Evolutionary conservation across 1,284 basidiomycete genomes (phyloP).

Genomic region (Pseudozyma flocculosa): DNA sequence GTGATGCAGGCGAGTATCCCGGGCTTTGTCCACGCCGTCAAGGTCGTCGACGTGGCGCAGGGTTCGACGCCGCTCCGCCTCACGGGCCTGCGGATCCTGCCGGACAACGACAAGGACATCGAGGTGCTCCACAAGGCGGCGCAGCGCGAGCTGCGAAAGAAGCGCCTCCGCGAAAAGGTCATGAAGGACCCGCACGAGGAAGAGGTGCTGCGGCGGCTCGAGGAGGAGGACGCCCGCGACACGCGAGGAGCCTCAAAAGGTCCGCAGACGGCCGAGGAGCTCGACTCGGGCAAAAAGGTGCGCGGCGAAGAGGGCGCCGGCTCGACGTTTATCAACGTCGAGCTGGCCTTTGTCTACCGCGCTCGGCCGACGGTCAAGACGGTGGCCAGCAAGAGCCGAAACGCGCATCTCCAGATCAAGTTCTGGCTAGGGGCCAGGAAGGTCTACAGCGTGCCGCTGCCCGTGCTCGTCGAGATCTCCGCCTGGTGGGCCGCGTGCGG

Average conservation of each 20-base stretch:
- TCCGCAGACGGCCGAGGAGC: neutral
- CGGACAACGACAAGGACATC: conserved; percentile 8
- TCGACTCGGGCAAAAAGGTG: conserved; percentile 1
- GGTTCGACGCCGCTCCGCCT: conserved; percentile 34
- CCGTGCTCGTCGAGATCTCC: conserved; percentile 46
- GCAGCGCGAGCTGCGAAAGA: too few species aligned
- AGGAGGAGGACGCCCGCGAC: conserved; percentile 2
- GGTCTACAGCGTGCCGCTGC: conserved; percentile 24
- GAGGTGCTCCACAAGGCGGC: neutral
- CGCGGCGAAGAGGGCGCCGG: conserved; percentile 8
- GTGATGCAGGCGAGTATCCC: conserved; percentile 44
- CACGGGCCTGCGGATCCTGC: conserved; percentile 29
- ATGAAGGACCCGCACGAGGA: too few species aligned
- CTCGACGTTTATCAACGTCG: conserved; percentile 35
- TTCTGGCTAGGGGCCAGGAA: conserved; percentile 39
- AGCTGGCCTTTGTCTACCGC: conserved; percentile 32
- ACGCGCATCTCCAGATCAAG: conserved; percentile 37
- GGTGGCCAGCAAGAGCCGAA: conserved; percentile 22
- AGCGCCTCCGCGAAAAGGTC: too few species aligned
- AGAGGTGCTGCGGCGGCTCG: too few species aligned
- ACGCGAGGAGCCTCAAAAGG: neutral
- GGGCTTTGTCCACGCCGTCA: conserved; percentile 37
- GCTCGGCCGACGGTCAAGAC: conserved; percentile 18
- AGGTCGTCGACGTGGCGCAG: conserved; percentile 38
- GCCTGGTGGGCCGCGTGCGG: conserved; percentile 31